phyloP scores from a whole-genome alignment of 805 yeast genomes.

The Clavispora carvajalis region DNA sequence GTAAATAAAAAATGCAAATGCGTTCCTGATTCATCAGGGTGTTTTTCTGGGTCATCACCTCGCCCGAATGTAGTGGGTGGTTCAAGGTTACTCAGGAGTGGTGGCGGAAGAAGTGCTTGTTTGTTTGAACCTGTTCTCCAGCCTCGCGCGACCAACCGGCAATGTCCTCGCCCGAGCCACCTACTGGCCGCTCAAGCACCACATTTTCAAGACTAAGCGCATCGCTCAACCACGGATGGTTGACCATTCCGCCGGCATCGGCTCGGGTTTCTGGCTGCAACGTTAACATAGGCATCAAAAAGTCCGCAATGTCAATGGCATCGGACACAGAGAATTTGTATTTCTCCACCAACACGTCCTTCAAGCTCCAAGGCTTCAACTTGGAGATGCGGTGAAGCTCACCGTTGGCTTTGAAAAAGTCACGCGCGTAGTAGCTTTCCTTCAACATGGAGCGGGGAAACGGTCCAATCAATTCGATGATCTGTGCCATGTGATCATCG shows the following conservation, averaged over 20 bases:
- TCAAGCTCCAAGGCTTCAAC: slow-evolving; percentile 48
- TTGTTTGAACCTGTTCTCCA: slow-evolving; percentile 6
- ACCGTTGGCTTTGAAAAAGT: slow-evolving; percentile 18
- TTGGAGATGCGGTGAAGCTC: slow-evolving; percentile 41
- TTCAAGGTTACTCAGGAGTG: background rate
- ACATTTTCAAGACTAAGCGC: slow-evolving; percentile 72
- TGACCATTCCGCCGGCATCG: slow-evolving; percentile 93
- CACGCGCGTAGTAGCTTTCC: slow-evolving; percentile 24
- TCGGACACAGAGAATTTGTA: slow-evolving; percentile 53
- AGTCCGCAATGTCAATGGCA: slow-evolving; percentile 69
- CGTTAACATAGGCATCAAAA: slow-evolving; percentile 76
- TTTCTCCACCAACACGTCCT: slow-evolving; percentile 44
- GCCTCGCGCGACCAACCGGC: slow-evolving; percentile 85
- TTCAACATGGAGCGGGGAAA: slow-evolving; percentile 39
- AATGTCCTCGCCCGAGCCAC: slow-evolving; percentile 81
- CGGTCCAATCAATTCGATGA: slow-evolving; percentile 47
- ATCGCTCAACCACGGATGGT: slow-evolving; percentile 80
- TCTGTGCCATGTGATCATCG: slow-evolving; percentile 62
- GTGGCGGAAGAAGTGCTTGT: slow-evolving; percentile 11
- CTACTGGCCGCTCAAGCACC: slow-evolving; percentile 65
- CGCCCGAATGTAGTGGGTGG: background rate
- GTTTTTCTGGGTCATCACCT: too few species aligned
- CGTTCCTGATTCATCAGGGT: too few species aligned
- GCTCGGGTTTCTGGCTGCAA: slow-evolving; percentile 77
- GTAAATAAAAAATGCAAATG: slow-evolving; percentile 2